These are phyloP conservation scores for Rhododendron henanense DNA, from an alignment of 148 eudicot species.

Conservation along the genomic window DNA sequence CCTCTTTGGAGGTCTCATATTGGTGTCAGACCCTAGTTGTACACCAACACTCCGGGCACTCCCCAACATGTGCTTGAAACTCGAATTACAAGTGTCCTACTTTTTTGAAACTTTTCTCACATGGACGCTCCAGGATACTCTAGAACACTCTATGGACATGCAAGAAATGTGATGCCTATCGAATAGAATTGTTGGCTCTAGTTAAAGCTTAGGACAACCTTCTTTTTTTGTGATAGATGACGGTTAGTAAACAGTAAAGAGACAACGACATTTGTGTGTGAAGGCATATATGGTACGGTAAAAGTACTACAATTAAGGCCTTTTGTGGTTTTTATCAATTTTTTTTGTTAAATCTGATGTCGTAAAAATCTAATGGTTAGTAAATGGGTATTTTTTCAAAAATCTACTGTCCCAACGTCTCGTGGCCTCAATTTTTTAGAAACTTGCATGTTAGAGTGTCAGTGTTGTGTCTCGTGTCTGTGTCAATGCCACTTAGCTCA, in stretches of 20 bases:
- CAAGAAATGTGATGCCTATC: background rate
- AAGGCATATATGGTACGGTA: background rate
- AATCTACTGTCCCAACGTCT: background rate
- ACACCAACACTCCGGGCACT: background rate
- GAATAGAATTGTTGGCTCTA: background rate
- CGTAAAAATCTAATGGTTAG: background rate
- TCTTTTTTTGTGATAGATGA: background rate
- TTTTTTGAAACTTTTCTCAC: background rate
- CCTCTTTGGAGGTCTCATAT: background rate
- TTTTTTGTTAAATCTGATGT: background rate
- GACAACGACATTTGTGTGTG: background rate
- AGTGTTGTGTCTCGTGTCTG: background rate
- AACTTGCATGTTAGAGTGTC: background rate
- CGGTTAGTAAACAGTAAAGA: background rate
- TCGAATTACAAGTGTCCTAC: background rate
- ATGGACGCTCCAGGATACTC: background rate
- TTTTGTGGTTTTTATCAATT: background rate
- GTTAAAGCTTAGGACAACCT: background rate
- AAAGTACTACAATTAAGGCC: background rate
- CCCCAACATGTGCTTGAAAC: background rate
- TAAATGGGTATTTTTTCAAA: background rate
- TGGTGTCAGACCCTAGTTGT: background rate
- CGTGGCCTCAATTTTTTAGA: background rate
- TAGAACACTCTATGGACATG: background rate
- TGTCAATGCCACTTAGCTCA: background rate